phyloP scores from a whole-genome alignment of 495 filamentous ascomycete genomes.

The Cryomyces minteri region DNA sequence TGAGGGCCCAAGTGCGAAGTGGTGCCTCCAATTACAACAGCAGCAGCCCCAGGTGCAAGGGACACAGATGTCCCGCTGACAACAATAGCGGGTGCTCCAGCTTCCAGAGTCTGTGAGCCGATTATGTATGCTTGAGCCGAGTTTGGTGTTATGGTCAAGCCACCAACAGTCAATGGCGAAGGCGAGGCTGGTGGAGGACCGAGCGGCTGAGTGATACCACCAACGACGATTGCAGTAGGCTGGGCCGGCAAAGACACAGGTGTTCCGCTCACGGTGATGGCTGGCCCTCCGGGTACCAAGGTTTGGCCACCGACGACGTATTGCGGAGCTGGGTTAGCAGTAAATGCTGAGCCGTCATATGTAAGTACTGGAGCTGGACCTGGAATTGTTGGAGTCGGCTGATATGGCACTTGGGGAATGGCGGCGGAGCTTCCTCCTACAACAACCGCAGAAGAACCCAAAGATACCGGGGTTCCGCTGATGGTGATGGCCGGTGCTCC shows the following conservation, averaged over 20 bases:
- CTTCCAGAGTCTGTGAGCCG: constrained; percentile 9
- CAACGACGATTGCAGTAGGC: constrained; percentile 1
- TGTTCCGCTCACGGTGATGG: neutral
- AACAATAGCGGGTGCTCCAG: constrained; percentile 11
- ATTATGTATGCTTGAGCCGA: constrained; percentile 8
- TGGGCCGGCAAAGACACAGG: neutral
- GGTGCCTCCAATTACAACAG: constrained; percentile 7
- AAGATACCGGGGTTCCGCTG: neutral
- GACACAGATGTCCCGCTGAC: constrained; percentile 12
- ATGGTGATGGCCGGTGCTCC: constrained; percentile 1
- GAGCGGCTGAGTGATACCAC: neutral
- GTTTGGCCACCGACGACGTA: constrained; percentile 2
- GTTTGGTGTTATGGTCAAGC: neutral
- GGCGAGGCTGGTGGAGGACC: neutral
- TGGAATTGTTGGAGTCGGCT: neutral
- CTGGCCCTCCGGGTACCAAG: neutral
- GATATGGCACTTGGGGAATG: neutral
- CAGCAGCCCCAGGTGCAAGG: constrained; percentile 10
- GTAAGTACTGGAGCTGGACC: constrained; percentile 5
- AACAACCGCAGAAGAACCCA: neutral
- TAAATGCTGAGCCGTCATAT: constrained; percentile 1
- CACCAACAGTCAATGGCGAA: neutral
- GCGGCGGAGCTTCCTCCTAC: no score
- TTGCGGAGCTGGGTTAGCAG: constrained; percentile 1
- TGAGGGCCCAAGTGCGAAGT: neutral